Conservation (phyloP, 306 rosid genomes). For the Carpinus viminea region DNA sequence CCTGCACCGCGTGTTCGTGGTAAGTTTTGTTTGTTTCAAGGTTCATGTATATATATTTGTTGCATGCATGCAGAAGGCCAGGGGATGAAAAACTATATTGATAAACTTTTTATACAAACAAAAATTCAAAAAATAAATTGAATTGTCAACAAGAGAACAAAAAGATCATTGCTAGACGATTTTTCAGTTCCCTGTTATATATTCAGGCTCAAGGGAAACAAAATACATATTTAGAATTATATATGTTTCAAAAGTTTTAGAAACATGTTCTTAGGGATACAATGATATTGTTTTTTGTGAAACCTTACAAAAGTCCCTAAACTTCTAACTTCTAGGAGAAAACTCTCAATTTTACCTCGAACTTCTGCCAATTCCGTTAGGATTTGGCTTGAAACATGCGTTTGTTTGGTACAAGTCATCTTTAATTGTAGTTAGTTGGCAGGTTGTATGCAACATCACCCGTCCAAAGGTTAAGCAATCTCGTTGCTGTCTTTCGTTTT, state of each 20-base stretch:
- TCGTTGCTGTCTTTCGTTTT: constrained; percentile 78
- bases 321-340: too few species aligned
- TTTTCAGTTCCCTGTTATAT: neutral
- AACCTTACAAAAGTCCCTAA: too few species aligned
- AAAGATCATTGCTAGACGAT: neutral
- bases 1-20: constrained; percentile 52
- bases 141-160: neutral
- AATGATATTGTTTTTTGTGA: too few species aligned
- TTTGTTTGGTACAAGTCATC: too few species aligned
- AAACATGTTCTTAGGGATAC: too few species aligned
- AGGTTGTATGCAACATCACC: constrained; percentile 71
- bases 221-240: too few species aligned
- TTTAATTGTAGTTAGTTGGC: constrained; percentile 41
- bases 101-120: neutral
- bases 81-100: neutral
- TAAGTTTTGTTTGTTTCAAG: constrained; percentile 5
- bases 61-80: neutral
- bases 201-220: neutral
- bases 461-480: constrained; percentile 46
- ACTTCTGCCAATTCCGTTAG: too few species aligned
- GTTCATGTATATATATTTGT: neutral
- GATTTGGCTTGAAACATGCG: too few species aligned
- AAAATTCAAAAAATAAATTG: too few species aligned
- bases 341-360: too few species aligned
- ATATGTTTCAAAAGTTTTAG: too few species aligned